Evolutionary conservation across 208 protist species (phyloP).

Genomic region (Histomonas meleagridis): DNA sequence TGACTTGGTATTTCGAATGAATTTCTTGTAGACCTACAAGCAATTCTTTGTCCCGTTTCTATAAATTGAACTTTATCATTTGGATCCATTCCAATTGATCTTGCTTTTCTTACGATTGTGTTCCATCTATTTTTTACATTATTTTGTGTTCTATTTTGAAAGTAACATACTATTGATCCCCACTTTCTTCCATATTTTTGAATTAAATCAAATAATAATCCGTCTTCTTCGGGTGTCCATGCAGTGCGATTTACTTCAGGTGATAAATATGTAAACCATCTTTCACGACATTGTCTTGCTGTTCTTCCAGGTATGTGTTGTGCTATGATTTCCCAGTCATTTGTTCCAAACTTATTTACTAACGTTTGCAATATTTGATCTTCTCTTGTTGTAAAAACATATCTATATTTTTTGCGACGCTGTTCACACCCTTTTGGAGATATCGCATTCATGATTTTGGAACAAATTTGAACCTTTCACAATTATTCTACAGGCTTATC

Average conservation of each 20-base stretch:
- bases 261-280: not conserved
- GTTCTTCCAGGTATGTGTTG: not conserved
- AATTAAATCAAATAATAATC: not conserved
- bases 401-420: too few relatives aligned
- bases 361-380: not conserved
- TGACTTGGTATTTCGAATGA: too few relatives aligned
- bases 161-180: not conserved
- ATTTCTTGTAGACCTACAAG: too few relatives aligned
- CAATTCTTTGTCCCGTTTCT: too few relatives aligned
- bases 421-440: too few relatives aligned
- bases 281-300: conserved; percentile 1
- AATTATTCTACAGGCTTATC: too few relatives aligned
- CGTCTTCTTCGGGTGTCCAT: not conserved
- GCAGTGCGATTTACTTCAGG: not conserved
- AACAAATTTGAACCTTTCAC: too few relatives aligned
- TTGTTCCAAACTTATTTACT: not conserved
- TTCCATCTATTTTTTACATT: conserved; percentile 28
- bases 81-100: too few relatives aligned
- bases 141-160: not conserved
- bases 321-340: not conserved
- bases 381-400: not conserved
- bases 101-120: too few relatives aligned
- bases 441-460: too few relatives aligned
- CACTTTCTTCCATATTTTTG: not conserved
- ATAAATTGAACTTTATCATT: too few relatives aligned